Conservation (phyloP, 139 green algal genomes). For the Auxenochlorella pyrenoidosa region DNA sequence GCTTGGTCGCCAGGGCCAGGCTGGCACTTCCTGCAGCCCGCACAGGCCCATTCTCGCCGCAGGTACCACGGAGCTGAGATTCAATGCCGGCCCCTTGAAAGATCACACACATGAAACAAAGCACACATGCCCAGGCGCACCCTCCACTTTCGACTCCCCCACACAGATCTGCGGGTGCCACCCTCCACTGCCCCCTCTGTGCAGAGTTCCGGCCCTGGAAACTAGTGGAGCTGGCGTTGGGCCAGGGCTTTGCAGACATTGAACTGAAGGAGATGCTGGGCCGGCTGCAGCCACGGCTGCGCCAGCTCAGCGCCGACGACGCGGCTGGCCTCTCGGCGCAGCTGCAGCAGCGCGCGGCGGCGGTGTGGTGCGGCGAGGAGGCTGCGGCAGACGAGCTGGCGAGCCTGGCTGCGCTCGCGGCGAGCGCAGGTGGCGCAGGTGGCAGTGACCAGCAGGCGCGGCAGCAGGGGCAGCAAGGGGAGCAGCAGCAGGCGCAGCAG, state of each 20-base stretch:
- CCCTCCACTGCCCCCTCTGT: too few relatives aligned
- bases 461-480: background rate
- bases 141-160: too few relatives aligned
- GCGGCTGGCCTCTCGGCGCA: background rate
- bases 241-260: background rate
- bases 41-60: too few relatives aligned
- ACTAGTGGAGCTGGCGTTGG: conserved; percentile 6
- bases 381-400: conserved; percentile 5
- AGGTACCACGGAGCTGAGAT: too few relatives aligned
- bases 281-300: background rate
- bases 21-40: too few relatives aligned
- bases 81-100: too few relatives aligned
- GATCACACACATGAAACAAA: too few relatives aligned
- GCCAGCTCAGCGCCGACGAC: background rate
- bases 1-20: too few relatives aligned
- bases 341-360: background rate
- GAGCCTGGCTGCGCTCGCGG: background rate
- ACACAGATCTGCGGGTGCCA: too few relatives aligned
- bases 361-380: background rate
- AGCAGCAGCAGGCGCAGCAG: background rate
- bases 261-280: conserved; percentile 3
- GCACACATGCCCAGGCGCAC: too few relatives aligned
- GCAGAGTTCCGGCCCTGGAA: conserved; percentile 21
- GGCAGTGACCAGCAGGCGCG: background rate
- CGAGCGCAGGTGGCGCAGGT: background rate